Base-by-base conservation (phyloP, 192 early-diverging fungal species). In the Backusella morwellensis region DNA sequence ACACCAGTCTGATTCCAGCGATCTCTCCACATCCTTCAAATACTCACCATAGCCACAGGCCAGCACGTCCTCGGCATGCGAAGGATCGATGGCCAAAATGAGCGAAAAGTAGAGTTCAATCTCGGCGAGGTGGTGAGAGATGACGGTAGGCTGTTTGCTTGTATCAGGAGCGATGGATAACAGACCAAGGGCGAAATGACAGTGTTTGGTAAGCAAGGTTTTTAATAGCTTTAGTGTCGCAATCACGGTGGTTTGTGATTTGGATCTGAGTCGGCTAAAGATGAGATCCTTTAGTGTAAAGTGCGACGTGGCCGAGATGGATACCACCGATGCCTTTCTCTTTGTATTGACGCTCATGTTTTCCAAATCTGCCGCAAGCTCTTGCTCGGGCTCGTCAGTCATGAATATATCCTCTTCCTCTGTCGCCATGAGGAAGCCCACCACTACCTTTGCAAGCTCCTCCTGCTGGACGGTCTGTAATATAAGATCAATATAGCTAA, bases 401-500 rank as follows among this genome's bases (percentile, higher is more conserved):
- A n/a, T 68, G 6, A 68, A 34, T 1, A 35, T 34, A 8, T 68
- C 67, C 35, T 38, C 79, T 2, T 88, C 85, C 38, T 93, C 90
- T 23, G 88, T 88, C 42, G 88, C 91, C 74, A 97, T 89, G 32
- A 99, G 72, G 79, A 97, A 97, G 6, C 89, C 89, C 67, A 93
- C 86, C 6, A 97, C 83, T 0, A 93, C 77, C 36, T 92, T 86
- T 7, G 92, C 89, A 73, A 97, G 78, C 35, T 92, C 89, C 41
- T 95, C 91, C 71, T 91, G 92, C 41, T 95, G 88, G 11, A 94
- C 78, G 0, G 88, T 87, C 40, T 92, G 90, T 7, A 97, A 81
- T 79, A 97, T 95, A 68, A 93, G 80, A 72, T 95, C 91, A 63
- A 99, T 88, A 70, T 99, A 99, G 72, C 90, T 93, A 78, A 99